These are phyloP conservation scores for Suillus fuscotomentosus DNA, from an alignment of 768 basidiomycete species.

Conservation along the genomic window DNA sequence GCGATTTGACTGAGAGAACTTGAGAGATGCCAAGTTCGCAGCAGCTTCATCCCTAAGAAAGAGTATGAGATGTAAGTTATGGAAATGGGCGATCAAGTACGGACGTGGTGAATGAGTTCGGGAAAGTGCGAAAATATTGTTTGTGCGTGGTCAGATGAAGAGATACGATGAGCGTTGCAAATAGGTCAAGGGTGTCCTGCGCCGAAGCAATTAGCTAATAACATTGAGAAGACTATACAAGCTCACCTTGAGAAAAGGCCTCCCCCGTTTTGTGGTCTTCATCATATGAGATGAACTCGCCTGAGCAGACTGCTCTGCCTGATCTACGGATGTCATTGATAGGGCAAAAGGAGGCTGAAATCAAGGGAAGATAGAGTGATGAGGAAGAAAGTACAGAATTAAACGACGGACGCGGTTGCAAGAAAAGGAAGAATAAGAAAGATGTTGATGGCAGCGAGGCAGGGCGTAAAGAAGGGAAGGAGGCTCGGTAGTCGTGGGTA, in stretches of 20 bases:
- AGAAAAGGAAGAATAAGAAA: slow-evolving; percentile 29
- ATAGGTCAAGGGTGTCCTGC: slow-evolving; percentile 97
- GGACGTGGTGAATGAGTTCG: slow-evolving; percentile 94
- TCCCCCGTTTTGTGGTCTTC: slow-evolving; percentile 96
- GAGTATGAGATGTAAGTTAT: slow-evolving; percentile 12
- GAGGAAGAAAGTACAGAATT: slow-evolving; percentile 25
- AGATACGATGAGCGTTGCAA: slow-evolving; percentile 94
- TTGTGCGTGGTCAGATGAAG: slow-evolving; percentile 86
- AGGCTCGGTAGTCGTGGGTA: slow-evolving; percentile 30
- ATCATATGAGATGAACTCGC: slow-evolving; percentile 90
- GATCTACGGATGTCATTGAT: slow-evolving; percentile 41
- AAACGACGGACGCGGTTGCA: slow-evolving; percentile 15
- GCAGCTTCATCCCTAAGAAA: slow-evolving; percentile 88
- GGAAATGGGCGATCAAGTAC: slow-evolving; percentile 29
- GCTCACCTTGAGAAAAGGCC: slow-evolving; percentile 86
- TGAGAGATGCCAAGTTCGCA: slow-evolving; percentile 88
- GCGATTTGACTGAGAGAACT: slow-evolving; percentile 98
- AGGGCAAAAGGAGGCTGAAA: slow-evolving; percentile 18
- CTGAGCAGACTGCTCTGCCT: slow-evolving; percentile 38
- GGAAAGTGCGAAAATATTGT: slow-evolving; percentile 94
- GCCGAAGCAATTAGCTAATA: background rate
- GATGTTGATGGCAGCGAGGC: slow-evolving; percentile 21
- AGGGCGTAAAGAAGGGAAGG: slow-evolving; percentile 13
- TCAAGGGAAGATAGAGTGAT: slow-evolving; percentile 6
- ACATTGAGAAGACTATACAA: background rate